A percentile compares a stretch with the other conserved stretches of the same genome.
Evolutionary conservation across 768 basidiomycete genomes (phyloP).

Genomic region (Termitomyces heimii): DNA sequence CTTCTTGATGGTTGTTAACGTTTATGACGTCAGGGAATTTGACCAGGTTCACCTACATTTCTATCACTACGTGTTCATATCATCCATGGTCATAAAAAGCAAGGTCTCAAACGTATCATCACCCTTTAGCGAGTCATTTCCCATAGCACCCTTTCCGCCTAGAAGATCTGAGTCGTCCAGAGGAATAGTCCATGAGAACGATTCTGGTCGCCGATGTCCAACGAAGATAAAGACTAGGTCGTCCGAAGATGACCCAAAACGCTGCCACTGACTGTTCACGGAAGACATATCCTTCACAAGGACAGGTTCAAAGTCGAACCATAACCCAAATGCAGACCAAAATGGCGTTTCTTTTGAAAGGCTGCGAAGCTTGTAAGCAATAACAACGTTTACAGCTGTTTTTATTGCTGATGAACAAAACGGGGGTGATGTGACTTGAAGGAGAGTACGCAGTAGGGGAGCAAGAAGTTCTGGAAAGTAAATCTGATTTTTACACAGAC

Average conservation of each 20-base stretch:
- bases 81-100: conserved; percentile 39
- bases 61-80: conserved; percentile 4
- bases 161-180: conserved; percentile 48
- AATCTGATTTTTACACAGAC: conserved; percentile 40
- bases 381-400: conserved; percentile 36
- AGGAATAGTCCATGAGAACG: conserved; percentile 52
- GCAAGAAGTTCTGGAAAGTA: conserved; percentile 83
- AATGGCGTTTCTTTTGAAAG: conserved; percentile 67
- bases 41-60: background rate
- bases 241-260: conserved; percentile 35
- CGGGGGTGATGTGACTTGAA: conserved; percentile 60
- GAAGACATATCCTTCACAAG: conserved; percentile 24
- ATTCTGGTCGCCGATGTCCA: conserved; percentile 52
- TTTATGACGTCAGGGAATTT: conserved; percentile 27
- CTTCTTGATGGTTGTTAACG: conserved; percentile 51
- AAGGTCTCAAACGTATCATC: conserved; percentile 74
- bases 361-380: conserved; percentile 77
- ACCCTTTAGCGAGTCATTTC: conserved; percentile 35
- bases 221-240: conserved; percentile 56
- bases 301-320: conserved; percentile 64
- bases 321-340: conserved; percentile 76
- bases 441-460: conserved; percentile 66
- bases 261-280: conserved; percentile 25
- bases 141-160: conserved; percentile 47
- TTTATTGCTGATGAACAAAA: conserved; percentile 19